Percentiles rank a stretch among this genome's conserved stretches.
Evolutionary conservation across 2,329 filamentous ascomycete genomes (phyloP).

Genomic region (Aureobasidium sp.): DNA sequence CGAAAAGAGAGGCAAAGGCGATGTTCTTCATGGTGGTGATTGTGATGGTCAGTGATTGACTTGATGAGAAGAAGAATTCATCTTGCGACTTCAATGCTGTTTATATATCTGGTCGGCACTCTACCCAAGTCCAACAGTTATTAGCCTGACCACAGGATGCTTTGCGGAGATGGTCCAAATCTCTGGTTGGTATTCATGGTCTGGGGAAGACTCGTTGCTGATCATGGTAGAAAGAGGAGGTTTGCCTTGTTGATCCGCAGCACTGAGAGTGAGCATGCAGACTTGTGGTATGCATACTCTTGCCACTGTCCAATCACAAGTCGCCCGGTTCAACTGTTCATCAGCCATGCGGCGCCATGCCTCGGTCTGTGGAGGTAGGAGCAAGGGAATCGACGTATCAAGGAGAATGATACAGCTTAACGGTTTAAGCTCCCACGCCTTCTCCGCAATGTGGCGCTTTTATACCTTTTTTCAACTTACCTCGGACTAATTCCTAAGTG

Average conservation of each 20-base stretch:
- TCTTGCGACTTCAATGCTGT: not conserved
- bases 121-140: not conserved
- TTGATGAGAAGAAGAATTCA: not conserved
- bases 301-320: not conserved
- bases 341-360: slow-evolving; percentile 4
- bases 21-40: slow-evolving; percentile 21
- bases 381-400: not conserved
- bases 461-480: not conserved
- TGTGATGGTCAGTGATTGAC: not conserved
- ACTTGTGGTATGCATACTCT: not conserved
- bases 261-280: not conserved
- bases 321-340: not conserved
- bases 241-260: not conserved
- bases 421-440: slow-evolving; percentile 3
- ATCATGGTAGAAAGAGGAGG: not conserved
- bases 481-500: not conserved
- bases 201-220: not conserved
- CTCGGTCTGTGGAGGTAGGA: slow-evolving; percentile 1
- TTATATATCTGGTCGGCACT: not conserved
- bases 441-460: slow-evolving; percentile 9
- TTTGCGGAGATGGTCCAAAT: not conserved
- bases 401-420: not conserved
- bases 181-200: not conserved
- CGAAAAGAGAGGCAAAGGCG: slow-evolving; percentile 20
- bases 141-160: not conserved